Evolutionary conservation across 2,329 filamentous ascomycete genomes (phyloP).

Genomic region (Aureobasidium melanogenum): DNA sequence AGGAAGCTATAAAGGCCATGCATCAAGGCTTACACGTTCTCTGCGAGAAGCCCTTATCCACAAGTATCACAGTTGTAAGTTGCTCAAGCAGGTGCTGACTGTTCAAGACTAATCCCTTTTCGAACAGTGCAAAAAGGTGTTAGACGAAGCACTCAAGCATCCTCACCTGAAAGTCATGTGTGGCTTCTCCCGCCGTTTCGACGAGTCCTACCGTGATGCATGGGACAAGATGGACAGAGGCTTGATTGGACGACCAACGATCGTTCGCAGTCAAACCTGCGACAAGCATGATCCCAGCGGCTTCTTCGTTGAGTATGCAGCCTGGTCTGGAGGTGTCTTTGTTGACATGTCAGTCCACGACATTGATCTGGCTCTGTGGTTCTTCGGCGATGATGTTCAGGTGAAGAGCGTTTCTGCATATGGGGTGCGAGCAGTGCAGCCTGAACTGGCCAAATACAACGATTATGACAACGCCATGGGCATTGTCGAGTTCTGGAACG

Average conservation of each 20-base stretch:
- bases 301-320: conserved; percentile 36
- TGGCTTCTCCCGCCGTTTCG: conserved; percentile 38
- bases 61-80: conserved; percentile 15
- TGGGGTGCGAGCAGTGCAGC: conserved; percentile 25
- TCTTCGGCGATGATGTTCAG: conserved; percentile 28
- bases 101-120: background rate
- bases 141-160: conserved; percentile 28
- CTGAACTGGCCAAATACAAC: conserved; percentile 29
- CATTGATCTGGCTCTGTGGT: conserved; percentile 36
- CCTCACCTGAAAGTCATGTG: conserved; percentile 35
- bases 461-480: conserved; percentile 39
- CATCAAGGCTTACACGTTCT: conserved; percentile 29
- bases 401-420: conserved; percentile 26
- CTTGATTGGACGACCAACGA: conserved; percentile 31
- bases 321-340: conserved; percentile 35
- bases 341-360: conserved; percentile 38
- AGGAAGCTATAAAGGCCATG: conserved; percentile 27
- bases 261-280: conserved; percentile 35
- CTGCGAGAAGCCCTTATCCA: conserved; percentile 33
- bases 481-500: conserved; percentile 36
- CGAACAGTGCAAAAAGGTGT: conserved; percentile 17
- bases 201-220: conserved; percentile 33
- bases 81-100: background rate
- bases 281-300: conserved; percentile 32
- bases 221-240: conserved; percentile 28